Base-by-base conservation (phyloP, 1,139 yeast species). In the Suhomyces maxii region DNA sequence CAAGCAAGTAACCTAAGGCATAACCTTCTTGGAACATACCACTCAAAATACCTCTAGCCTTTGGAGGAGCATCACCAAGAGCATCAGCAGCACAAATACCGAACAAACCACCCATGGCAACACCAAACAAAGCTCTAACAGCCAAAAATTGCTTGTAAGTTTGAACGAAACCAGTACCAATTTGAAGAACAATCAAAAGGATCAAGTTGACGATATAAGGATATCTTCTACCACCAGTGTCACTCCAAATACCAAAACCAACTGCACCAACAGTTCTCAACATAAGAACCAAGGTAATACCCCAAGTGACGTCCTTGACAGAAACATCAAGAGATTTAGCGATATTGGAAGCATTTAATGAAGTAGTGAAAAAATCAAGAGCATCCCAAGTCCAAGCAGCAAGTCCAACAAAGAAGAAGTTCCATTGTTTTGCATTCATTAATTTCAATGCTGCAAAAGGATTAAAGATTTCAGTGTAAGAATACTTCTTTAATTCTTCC, bases 311-410 rank as follows among this genome's bases (percentile, higher is more conserved):
- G 37, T 65, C 67, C 43, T 59, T 64, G 37, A 65, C 67, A 8
- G 59, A 45, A 8, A 48, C 60, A 26, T 55, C 56, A 35, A 72
- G 65, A 26, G 58, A 57, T 12, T 60, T 48, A 26, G 77, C 71
- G 41, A 73, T 64, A 14, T 57, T 57, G 7, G 58, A 34, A 6
- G 64, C 67, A 49, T 71, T 71, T 47, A 71, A 61, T 12, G 71
- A 63, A 8, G 71, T 72, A n/a, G 67, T 52, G 47, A 71, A 71
- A 52, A 66, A 71, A 55, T 72, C 78, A 51, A 73, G 66, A 7
- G 76, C 73, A 57, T 72, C 78, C 71, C 73, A 69, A 7, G 76
- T 69, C 77, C 77, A 73, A 25, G 70, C 74, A 40, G 57, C 55
- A 43, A 68, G 65, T 1, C 73, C 75, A 39, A 68, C 53, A 25